Conservation (phyloP, 129 eudicot genomes). For the Smallanthus sonchifolius region DNA sequence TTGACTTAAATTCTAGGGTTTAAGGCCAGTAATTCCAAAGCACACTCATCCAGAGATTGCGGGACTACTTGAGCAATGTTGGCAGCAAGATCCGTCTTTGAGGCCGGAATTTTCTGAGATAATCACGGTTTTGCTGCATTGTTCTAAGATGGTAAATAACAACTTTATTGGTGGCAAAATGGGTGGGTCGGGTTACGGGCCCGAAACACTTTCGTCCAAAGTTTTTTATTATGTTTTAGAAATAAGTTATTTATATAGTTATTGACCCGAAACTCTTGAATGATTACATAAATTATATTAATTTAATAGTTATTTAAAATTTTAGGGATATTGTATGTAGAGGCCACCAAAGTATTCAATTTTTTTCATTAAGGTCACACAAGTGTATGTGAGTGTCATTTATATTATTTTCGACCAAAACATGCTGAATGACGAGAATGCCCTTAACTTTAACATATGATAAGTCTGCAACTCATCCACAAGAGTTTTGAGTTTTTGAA, state of each 20-base stretch:
- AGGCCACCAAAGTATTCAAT: not conserved
- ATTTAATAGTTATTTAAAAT: not conserved
- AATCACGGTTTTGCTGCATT: slow-evolving; percentile 36
- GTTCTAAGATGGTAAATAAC: slow-evolving; percentile 45
- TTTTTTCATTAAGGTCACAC: not conserved
- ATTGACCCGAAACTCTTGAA: too few species aligned
- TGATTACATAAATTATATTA: not conserved
- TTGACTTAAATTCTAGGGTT: slow-evolving; percentile 36
- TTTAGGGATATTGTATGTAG: not conserved
- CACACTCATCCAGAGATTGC: slow-evolving; percentile 40
- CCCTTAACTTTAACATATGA: not conserved
- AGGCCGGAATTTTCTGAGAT: slow-evolving; percentile 65
- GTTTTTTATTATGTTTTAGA: not conserved
- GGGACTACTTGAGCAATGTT: slow-evolving; percentile 47
- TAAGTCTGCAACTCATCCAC: not conserved
- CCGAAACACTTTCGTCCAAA: not conserved
- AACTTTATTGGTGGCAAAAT: not conserved
- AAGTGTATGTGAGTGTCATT: not conserved
- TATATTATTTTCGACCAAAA: not conserved
- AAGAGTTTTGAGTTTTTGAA: not conserved
- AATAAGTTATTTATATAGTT: too few species aligned
- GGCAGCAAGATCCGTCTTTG: slow-evolving; percentile 51
- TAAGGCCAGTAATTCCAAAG: slow-evolving; percentile 48
- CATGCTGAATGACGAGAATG: not conserved
- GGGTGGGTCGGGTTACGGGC: not conserved